These are phyloP conservation scores for Arxiozyma telluris DNA, from an alignment of 1,139 yeast genomes.

Conservation along the genomic window DNA sequence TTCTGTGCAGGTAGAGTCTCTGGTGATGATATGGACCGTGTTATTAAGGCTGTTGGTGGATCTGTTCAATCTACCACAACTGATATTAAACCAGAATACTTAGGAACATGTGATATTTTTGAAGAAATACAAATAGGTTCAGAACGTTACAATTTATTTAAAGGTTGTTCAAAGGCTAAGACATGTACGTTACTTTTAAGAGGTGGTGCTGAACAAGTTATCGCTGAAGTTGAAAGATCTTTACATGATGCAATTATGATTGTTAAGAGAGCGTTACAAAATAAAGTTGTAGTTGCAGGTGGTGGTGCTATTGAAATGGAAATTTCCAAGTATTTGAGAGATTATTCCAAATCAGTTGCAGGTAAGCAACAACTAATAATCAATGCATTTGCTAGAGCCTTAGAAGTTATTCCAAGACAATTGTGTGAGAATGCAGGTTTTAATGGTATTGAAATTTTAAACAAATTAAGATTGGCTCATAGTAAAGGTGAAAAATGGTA, in stretches of 20 bases:
- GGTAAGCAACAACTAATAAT: conserved; percentile 93
- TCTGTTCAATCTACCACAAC: conserved; percentile 80
- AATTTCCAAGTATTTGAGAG: conserved; percentile 78
- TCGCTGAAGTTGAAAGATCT: conserved; percentile 96
- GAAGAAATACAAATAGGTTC: conserved; percentile 95
- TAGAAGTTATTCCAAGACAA: conserved; percentile 95
- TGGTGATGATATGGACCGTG: conserved; percentile 83
- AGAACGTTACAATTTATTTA: conserved; percentile 85
- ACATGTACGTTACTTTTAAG: conserved; percentile 89
- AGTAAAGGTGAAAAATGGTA: conserved; percentile 88
- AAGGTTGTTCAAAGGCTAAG: conserved; percentile 86
- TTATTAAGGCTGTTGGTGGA: conserved; percentile 91
- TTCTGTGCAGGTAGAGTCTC: conserved; percentile 97
- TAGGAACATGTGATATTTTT: conserved; percentile 79
- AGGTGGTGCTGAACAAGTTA: conserved; percentile 98
- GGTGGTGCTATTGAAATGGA: conserved; percentile 99
- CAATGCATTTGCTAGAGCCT: conserved; percentile 85
- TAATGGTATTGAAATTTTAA: conserved; percentile 87
- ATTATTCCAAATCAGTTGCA: conserved; percentile 75
- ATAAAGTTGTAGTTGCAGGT: conserved; percentile 86
- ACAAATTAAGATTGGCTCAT: conserved; percentile 84
- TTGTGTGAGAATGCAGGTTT: conserved; percentile 97
- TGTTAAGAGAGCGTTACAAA: conserved; percentile 87
- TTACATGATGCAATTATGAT: conserved; percentile 98
- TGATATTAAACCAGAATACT: conserved; percentile 58